Evolutionary conservation across 257 asterid species (phyloP).

Genomic region (Fraxinus anomala): DNA sequence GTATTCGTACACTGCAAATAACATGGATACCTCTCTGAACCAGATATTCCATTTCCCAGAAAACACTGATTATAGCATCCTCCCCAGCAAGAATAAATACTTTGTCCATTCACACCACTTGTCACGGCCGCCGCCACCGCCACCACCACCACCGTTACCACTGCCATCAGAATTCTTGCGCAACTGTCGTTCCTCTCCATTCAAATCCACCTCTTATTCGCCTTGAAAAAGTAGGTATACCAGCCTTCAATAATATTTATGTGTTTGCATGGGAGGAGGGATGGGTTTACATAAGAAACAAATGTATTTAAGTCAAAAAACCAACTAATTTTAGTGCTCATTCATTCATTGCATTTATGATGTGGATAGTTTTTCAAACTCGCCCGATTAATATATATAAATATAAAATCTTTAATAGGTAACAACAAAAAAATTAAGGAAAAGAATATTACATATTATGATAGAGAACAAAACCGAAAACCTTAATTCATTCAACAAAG

Average conservation of each 20-base stretch:
- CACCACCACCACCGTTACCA: neutral
- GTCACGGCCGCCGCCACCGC: neutral
- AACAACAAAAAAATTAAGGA: no score
- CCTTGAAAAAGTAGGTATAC: neutral
- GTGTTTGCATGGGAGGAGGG: neutral
- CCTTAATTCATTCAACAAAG: no score
- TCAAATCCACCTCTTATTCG: neutral
- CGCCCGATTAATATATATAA: no score
- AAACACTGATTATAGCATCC: slow-evolving; percentile 17
- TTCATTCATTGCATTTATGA: neutral
- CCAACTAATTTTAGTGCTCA: neutral
- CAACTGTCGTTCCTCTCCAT: neutral
- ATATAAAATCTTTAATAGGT: no score
- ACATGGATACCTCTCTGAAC: slow-evolving; percentile 1
- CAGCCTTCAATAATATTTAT: neutral
- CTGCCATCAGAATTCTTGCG: neutral
- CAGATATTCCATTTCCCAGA: neutral
- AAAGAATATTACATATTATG: no score
- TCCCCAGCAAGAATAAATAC: slow-evolving; percentile 15
- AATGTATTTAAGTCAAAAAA: neutral
- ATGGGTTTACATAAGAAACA: neutral
- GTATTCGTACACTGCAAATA: neutral
- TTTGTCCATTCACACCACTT: neutral
- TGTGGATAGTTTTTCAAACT: neutral
- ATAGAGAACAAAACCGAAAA: no score